These are phyloP conservation scores for Tritrichomonas musculus DNA, from an alignment of 208 protist genomes.

Conservation along the genomic window DNA sequence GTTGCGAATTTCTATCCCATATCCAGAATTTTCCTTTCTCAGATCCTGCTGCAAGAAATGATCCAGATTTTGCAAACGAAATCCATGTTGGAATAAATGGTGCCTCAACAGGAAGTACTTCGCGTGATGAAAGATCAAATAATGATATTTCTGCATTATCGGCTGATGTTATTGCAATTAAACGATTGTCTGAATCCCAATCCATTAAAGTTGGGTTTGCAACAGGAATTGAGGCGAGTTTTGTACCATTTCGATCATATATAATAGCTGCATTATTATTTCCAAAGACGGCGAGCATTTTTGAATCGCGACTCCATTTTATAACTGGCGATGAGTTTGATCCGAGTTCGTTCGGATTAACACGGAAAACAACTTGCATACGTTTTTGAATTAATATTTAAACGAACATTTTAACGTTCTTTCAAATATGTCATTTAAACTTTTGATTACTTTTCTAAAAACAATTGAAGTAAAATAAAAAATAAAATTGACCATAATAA, in stretches of 20 bases:
- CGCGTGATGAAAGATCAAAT: background rate
- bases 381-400: no score
- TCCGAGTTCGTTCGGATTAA: background rate
- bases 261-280: background rate
- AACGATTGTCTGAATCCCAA: background rate
- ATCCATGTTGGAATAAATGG: background rate
- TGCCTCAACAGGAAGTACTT: background rate
- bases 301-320: conserved; percentile 18
- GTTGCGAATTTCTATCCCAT: background rate
- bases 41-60: background rate
- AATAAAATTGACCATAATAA: no score
- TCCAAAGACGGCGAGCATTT: background rate
- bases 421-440: no score
- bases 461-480: no score
- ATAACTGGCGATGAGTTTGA: background rate
- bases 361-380: background rate
- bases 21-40: conserved; percentile 34
- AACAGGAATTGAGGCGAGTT: background rate
- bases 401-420: no score
- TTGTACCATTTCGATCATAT: conserved; percentile 11
- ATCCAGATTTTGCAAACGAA: background rate
- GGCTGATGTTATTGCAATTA: background rate
- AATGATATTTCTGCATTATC: background rate
- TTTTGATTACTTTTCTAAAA: no score
- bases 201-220: background rate